Conservation (phyloP, 2,329 filamentous ascomycete genomes). For the Xylariales sp. region DNA sequence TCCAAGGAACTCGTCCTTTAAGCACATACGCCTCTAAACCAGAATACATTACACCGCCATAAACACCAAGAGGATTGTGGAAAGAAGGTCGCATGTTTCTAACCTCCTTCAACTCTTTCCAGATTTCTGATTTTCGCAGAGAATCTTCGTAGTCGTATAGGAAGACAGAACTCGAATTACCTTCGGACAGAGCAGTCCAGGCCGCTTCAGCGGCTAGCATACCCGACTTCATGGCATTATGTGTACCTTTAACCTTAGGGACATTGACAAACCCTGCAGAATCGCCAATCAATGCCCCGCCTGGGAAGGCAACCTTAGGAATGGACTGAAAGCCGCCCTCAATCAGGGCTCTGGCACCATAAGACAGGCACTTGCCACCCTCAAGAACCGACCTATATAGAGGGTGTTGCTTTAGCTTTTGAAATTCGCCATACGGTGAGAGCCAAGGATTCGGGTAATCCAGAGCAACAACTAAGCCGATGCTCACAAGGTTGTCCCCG, state of each 20-base stretch:
- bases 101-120: slow-evolving; percentile 93
- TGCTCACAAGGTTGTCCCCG: slow-evolving; percentile 92
- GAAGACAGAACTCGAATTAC: slow-evolving; percentile 79
- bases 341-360: slow-evolving; percentile 89
- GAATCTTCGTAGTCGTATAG: slow-evolving; percentile 94
- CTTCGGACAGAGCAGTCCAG: slow-evolving; percentile 75
- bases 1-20: slow-evolving; percentile 90
- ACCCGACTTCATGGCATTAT: slow-evolving; percentile 96
- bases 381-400: slow-evolving; percentile 87
- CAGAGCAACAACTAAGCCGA: slow-evolving; percentile 91
- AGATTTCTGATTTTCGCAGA: slow-evolving; percentile 86
- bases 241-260: slow-evolving; percentile 97
- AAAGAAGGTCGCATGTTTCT: slow-evolving; percentile 98
- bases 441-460: slow-evolving; percentile 98
- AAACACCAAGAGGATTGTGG: slow-evolving; percentile 85
- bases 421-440: slow-evolving; percentile 94
- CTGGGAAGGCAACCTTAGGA: slow-evolving; percentile 95
- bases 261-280: slow-evolving; percentile 97
- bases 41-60: slow-evolving; percentile 91
- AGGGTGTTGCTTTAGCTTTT: slow-evolving; percentile 99
- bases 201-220: slow-evolving; percentile 96
- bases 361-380: slow-evolving; percentile 97
- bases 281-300: slow-evolving; percentile 94
- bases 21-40: slow-evolving; percentile 90
- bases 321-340: slow-evolving; percentile 98